Base-by-base conservation (phyloP, 108 stramenopile species). In the Fragilaria radians region DNA sequence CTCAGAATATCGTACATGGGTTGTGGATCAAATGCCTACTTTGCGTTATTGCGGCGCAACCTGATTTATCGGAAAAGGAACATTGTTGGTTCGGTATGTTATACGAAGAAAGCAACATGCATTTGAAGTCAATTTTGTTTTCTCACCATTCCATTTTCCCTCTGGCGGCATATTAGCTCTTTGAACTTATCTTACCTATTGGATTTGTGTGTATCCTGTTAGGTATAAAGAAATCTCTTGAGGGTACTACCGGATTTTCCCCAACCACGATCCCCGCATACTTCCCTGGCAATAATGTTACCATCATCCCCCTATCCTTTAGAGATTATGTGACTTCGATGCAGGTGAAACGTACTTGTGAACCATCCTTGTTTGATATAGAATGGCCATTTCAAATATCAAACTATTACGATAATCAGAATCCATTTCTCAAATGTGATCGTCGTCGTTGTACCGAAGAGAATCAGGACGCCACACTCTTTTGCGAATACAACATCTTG, bases 401-500 rank as follows among this genome's bases (percentile, higher is more conserved):
- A 45, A 71, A 67, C 22, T 46, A 72, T 18, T 78, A 52, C 32
- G 57, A 77, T 57, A 78, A 77, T 74, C 83, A 84, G 24, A 82
- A 84, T 36, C 89, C 89, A 34, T 85, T 91, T 63, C 66, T 91
- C 27, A 82, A 72, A 57, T 91, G 89, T 61, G 80, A 86, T 54
- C 62, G 63, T 32, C 61, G 74, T n/a, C 47, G 61, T 2, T 91
- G 89, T 46, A 36, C 59, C n/a, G 57, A 70, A 30, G 59, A 64
- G 21, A 83, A 83, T 21, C 65, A 91, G 64, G 78, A 85, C 64
- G 89, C 85, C 22, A 48, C 54, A 21, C 42, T 61, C 3, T 86
- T 62, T 54, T 91, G 89, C 46, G 78, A 78, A 47, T 86, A 72
- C 46, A 56, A 52, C 31, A 67, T 69, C 23, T 56, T 91, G 55